phyloP scores from a whole-genome alignment of 805 yeast genomes.

The Pichia pseudocactophila region DNA sequence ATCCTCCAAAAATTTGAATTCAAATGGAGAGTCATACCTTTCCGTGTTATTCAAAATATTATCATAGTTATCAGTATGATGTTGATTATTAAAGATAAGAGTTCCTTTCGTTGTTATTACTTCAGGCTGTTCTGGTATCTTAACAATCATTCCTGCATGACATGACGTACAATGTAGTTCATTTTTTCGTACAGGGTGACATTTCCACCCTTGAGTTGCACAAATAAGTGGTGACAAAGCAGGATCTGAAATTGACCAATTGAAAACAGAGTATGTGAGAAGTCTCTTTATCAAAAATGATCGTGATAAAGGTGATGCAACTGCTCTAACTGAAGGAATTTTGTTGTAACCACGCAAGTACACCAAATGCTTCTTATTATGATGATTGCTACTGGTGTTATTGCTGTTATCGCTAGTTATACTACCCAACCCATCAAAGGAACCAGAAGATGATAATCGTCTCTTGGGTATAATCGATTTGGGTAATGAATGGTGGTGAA shows the following conservation, averaged over 20 bases:
- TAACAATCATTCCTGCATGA: constrained; percentile 23
- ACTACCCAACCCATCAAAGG: constrained; percentile 14
- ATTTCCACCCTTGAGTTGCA: constrained; percentile 46
- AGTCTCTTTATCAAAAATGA: constrained; percentile 32
- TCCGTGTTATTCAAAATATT: constrained; percentile 15
- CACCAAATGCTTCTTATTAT: constrained; percentile 5
- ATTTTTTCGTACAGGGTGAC: constrained; percentile 28
- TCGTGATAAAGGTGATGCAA: constrained; percentile 10
- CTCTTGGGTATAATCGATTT: constrained; percentile 6
- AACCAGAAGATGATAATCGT: constrained; percentile 12
- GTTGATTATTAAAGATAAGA: constrained; percentile 3
- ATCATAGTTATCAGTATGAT: constrained; percentile 5
- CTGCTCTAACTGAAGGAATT: neutral
- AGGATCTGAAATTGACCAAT: constrained; percentile 35
- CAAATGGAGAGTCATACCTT: constrained; percentile 6
- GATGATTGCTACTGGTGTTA: neutral
- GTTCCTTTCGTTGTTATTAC: neutral
- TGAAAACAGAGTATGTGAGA: constrained; percentile 34
- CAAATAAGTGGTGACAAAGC: constrained; percentile 38
- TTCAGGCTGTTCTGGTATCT: constrained; percentile 12
- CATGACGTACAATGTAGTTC: constrained; percentile 29
- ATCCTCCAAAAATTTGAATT: constrained; percentile 5
- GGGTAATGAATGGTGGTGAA: constrained; percentile 5
- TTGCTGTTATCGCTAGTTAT: neutral
- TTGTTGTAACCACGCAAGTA: constrained; percentile 6